Evolutionary conservation across 768 basidiomycete species (phyloP).

Genomic region (Omphalotus guepiniiformis): DNA sequence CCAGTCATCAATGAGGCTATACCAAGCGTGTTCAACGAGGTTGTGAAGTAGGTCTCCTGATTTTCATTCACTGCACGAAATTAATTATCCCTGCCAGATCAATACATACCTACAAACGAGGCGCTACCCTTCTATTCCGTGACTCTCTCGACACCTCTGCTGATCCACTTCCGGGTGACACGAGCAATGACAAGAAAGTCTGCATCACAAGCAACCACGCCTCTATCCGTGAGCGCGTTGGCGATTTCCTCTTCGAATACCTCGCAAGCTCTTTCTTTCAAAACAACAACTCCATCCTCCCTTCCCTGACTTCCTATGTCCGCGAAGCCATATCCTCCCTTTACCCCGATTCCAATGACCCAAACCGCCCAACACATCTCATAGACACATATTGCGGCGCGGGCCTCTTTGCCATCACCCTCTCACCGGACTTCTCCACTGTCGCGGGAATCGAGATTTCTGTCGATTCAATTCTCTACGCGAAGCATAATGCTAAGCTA

Average conservation of each 20-base stretch:
- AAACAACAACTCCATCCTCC: conserved; percentile 92
- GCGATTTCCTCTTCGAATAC: conserved; percentile 78
- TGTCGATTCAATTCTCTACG: conserved; percentile 61
- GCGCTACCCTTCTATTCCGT: conserved; percentile 86
- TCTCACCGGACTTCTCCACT: conserved; percentile 68
- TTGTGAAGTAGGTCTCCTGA: conserved; percentile 49
- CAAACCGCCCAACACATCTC: conserved; percentile 63
- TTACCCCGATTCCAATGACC: conserved; percentile 14
- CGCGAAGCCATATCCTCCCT: conserved; percentile 60
- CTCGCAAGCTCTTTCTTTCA: conserved; percentile 93
- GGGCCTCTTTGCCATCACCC: conserved; percentile 82
- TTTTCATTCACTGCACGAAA: conserved; percentile 6
- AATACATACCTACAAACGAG: conserved; percentile 75
- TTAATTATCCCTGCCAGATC: conserved; percentile 46
- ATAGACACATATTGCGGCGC: conserved; percentile 95
- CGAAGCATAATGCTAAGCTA: conserved; percentile 60
- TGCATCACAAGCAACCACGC: conserved; percentile 83
- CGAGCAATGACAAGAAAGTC: conserved; percentile 50
- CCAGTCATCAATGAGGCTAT: conserved; percentile 70
- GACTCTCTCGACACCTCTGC: conserved; percentile 58
- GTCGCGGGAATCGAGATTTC: conserved; percentile 90
- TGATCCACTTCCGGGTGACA: conserved; percentile 10
- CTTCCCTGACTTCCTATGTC: conserved; percentile 82
- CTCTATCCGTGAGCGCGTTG: conserved; percentile 81
- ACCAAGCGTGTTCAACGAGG: conserved; percentile 53